Percentiles rank a stretch among this genome's conserved stretches.
Conservation (phyloP, 1,284 basidiomycete species). For the Leccinum pachyderme region DNA sequence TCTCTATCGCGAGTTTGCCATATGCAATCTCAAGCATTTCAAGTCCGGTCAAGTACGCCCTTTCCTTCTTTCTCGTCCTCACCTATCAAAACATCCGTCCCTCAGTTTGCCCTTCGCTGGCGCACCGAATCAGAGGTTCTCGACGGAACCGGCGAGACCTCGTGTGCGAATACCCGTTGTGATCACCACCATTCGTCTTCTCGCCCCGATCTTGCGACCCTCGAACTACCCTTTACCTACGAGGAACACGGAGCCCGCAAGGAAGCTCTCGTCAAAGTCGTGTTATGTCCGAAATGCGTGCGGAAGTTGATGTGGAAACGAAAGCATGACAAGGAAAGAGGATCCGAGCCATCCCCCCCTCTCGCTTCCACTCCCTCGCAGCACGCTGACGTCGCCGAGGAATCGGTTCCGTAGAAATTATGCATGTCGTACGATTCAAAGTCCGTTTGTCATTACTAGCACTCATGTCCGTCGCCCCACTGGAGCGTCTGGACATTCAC, state of each 20-base stretch:
- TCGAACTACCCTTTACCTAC: conserved; percentile 89
- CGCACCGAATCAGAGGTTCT: conserved; percentile 87
- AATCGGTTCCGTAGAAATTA: too few relatives aligned
- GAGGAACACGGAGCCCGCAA: conserved; percentile 73
- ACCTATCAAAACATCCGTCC: not conserved
- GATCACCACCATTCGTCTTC: conserved; percentile 48
- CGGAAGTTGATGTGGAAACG: conserved; percentile 87
- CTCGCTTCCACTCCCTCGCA: too few relatives aligned
- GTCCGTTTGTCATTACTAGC: conserved; percentile 15
- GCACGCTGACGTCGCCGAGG: not conserved
- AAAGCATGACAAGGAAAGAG: conserved; percentile 53
- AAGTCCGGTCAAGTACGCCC: conserved; percentile 77
- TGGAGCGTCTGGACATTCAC: conserved; percentile 69
- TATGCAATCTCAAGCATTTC: conserved; percentile 93
- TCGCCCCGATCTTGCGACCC: conserved; percentile 49
- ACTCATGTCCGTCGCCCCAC: conserved; percentile 18
- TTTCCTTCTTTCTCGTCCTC: not conserved
- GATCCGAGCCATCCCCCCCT: too few relatives aligned
- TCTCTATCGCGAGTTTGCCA: conserved; percentile 87
- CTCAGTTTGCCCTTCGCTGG: conserved; percentile 85
- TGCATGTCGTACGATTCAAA: conserved; percentile 4
- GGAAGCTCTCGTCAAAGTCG: conserved; percentile 85
- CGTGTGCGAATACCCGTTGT: conserved; percentile 87
- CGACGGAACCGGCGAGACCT: conserved; percentile 77
- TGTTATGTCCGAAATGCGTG: conserved; percentile 74